A percentile compares a stretch with the other conserved stretches of the same genome.
Evolutionary conservation across 345 rosid genomes (phyloP).

Genomic region (Raphanus sativus): DNA sequence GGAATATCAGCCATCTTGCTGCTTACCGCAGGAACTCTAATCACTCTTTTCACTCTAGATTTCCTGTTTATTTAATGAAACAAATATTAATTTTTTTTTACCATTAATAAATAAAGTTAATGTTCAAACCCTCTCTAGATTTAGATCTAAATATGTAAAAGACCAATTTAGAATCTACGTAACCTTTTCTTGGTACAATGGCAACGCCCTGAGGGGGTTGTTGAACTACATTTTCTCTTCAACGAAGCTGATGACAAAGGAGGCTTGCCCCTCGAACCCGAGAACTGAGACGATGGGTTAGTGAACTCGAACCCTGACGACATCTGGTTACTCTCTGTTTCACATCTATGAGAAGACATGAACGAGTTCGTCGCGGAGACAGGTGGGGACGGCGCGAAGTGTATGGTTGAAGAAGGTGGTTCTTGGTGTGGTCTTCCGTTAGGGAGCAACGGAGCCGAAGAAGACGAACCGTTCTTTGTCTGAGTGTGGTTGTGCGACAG

Average conservation of each 20-base stretch:
- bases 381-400: constrained; percentile 52
- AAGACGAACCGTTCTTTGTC: constrained; percentile 23
- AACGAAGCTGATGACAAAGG: constrained; percentile 58
- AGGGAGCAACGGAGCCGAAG: constrained; percentile 3
- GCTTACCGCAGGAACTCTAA: constrained; percentile 86
- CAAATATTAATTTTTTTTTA: not conserved
- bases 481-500: constrained; percentile 50
- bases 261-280: constrained; percentile 66
- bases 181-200: constrained; percentile 96
- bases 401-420: constrained; percentile 41
- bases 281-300: constrained; percentile 52
- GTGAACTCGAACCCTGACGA: constrained; percentile 74
- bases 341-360: constrained; percentile 73
- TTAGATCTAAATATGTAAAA: not conserved
- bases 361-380: constrained; percentile 65
- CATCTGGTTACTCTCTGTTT: constrained; percentile 59
- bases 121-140: not conserved
- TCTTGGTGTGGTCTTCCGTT: constrained; percentile 5
- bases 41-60: constrained; percentile 61
- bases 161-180: not conserved
- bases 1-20: constrained; percentile 89
- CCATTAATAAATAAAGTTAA: not conserved
- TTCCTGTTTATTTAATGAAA: constrained; percentile 46
- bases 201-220: constrained; percentile 73
- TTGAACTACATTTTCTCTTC: constrained; percentile 75